Evolutionary conservation across 2,329 filamentous ascomycete species (phyloP).

Genomic region (Penicillium capsulatum): DNA sequence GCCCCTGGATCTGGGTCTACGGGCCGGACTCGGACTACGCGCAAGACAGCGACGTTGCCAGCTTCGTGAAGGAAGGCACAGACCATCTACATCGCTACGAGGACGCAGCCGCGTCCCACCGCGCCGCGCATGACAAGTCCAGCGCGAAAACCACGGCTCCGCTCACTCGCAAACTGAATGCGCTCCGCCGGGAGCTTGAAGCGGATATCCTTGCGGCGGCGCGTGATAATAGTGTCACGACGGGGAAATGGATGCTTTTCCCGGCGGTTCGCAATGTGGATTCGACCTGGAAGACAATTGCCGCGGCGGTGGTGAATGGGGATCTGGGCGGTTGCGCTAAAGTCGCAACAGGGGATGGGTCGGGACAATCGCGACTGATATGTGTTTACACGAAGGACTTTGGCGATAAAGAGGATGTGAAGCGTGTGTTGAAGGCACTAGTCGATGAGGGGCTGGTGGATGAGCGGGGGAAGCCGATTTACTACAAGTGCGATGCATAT

Average conservation of each 20-base stretch:
- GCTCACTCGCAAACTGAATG: slow-evolving; percentile 38
- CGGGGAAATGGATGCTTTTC: slow-evolving; percentile 56
- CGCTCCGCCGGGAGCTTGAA: slow-evolving; percentile 45
- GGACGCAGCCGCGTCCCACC: slow-evolving; percentile 47
- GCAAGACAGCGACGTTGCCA: slow-evolving; percentile 39
- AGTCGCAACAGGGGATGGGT: slow-evolving; percentile 55
- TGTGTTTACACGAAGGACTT: slow-evolving; percentile 79
- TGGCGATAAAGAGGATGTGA: slow-evolving; percentile 62
- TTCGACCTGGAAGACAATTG: slow-evolving; percentile 56
- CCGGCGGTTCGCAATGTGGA: slow-evolving; percentile 22
- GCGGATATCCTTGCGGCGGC: slow-evolving; percentile 60
- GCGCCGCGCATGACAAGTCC: slow-evolving; percentile 46
- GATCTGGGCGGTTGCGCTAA: slow-evolving; percentile 71
- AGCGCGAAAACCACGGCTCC: slow-evolving; percentile 31
- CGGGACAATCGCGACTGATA: slow-evolving; percentile 54
- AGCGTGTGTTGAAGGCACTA: slow-evolving; percentile 61
- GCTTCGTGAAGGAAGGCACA: slow-evolving; percentile 53
- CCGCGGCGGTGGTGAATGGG: slow-evolving; percentile 62
- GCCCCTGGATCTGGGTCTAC: slow-evolving; percentile 69
- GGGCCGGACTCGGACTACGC: slow-evolving; percentile 49
- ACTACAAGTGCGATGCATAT: slow-evolving; percentile 74
- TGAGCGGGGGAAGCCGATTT: slow-evolving; percentile 50
- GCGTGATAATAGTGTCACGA: slow-evolving; percentile 52
- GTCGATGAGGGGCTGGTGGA: slow-evolving; percentile 58
- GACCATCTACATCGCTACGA: slow-evolving; percentile 52